Base-by-base conservation (phyloP, 192 early-diverging fungal genomes). In the Rhizophagus sp. region DNA sequence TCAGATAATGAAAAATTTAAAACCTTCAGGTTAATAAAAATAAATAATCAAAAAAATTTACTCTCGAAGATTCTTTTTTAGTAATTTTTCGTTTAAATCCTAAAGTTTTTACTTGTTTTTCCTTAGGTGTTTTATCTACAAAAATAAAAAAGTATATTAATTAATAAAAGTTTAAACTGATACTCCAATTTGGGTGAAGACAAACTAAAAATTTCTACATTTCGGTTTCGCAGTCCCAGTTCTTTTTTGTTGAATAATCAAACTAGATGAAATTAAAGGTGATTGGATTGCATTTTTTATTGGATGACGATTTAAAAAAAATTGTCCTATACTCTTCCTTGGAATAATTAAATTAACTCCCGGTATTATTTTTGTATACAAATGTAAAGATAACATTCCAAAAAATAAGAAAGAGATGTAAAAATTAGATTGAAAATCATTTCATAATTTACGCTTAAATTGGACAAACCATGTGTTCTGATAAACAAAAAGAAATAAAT, bases 401-500 rank as follows among this genome's bases (percentile, higher is more conserved):
- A 9, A 34, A 33, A 33, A 33, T 9, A 19, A 33, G 33, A 25
- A 17, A 66, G 6, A 67, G 63, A 47, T 47, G 44, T 7, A 7
- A 19, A 19, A 57, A 19, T 6, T 17, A 57, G 52, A 57, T 57
- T 57, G 15, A 22, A 57, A 57, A 57, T 57, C 52, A 22, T 57
- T 17, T 22, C 4, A 57, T 7, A 57, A 22, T 57, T 22, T 57
- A 57, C 6, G 19, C 52, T 57, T 22, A 22, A n/a, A 57, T 57
- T 57, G 52, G 52, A 57, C 7, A 57, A 22, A 22, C 6, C 52
- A 57, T 22, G 13, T 22, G 15, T 22, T 4, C 50, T 3, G 52
- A 81, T 27, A 44, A 70, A 50, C 41, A 73, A 81, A 81, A 84
- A 22, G 24, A 86, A 83, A 74, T 1, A 83, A 79, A 76, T 30